Percentiles rank a stretch among this genome's conserved stretches.
phyloP scores from a whole-genome alignment of 352 stramenopile species.

The Phytophthora pluvialis region DNA sequence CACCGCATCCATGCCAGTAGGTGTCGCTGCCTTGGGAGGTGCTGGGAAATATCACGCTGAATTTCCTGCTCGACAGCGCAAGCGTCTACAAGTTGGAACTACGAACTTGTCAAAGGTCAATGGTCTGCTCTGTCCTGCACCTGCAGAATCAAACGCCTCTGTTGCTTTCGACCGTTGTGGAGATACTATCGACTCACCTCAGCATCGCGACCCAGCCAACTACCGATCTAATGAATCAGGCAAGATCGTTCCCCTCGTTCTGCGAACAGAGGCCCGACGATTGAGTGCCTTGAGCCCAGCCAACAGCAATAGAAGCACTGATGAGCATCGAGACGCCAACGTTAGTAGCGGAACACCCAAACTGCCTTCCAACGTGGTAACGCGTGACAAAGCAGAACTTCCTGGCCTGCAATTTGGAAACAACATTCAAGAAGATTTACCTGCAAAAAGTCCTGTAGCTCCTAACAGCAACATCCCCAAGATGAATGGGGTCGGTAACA shows the following conservation, averaged over 20 bases:
- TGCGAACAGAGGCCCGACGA: conserved; percentile 30
- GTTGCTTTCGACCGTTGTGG: conserved; percentile 35
- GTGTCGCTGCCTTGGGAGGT: conserved; percentile 25
- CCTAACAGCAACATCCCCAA: neutral
- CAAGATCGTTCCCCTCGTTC: conserved; percentile 16
- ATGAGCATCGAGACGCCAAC: conserved; percentile 6
- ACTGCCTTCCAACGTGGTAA: neutral
- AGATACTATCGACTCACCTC: conserved; percentile 33
- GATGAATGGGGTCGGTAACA: conserved; percentile 9
- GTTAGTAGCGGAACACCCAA: neutral
- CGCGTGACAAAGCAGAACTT: conserved; percentile 3
- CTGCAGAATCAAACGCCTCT: conserved; percentile 19
- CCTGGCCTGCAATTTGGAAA: conserved; percentile 10
- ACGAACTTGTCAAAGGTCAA: conserved; percentile 62
- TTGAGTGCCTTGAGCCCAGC: conserved; percentile 16
- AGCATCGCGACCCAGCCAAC: conserved; percentile 8
- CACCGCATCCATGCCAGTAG: conserved; percentile 16
- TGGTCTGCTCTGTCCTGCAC: conserved; percentile 9
- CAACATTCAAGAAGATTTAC: conserved; percentile 20
- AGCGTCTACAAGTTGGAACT: conserved; percentile 75
- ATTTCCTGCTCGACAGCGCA: conserved; percentile 59
- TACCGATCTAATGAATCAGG: conserved; percentile 5
- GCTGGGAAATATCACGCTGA: conserved; percentile 46
- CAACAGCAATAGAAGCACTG: conserved; percentile 23
- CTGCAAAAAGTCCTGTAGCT: neutral